Evolutionary conservation across 805 yeast genomes (phyloP).

Genomic region (Candida endomychidarum): DNA sequence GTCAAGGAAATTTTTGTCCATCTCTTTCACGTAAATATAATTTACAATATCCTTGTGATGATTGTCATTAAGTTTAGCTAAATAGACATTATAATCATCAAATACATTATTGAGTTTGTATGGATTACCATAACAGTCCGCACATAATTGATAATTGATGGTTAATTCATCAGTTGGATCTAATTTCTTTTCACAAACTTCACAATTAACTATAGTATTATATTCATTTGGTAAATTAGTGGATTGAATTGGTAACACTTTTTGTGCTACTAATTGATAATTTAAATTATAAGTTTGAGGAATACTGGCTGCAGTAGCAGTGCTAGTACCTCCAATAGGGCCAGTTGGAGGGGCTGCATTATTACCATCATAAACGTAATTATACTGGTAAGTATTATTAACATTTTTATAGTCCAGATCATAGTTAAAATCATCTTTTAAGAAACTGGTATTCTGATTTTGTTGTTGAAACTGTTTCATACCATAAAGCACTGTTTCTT

Average conservation of each 20-base stretch:
- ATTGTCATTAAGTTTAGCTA: conserved; percentile 20
- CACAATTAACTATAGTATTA: conserved; percentile 19
- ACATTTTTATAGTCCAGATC: conserved; percentile 18
- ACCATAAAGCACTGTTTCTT: conserved; percentile 46
- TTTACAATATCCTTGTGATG: conserved; percentile 16
- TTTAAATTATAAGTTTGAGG: conserved; percentile 14
- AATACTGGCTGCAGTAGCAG: conserved; percentile 12
- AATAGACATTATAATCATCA: conserved; percentile 28
- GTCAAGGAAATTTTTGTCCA: conserved; percentile 21
- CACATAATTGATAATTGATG: conserved; percentile 28
- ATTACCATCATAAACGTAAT: conserved; percentile 10
- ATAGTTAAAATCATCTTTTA: conserved; percentile 20
- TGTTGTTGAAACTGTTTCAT: conserved; percentile 46
- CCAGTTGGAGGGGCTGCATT: conserved; percentile 2
- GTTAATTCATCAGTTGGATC: conserved; percentile 26
- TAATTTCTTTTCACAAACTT: conserved; percentile 25
- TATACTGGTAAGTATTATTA: conserved; percentile 12
- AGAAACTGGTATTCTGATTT: conserved; percentile 22
- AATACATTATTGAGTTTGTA: conserved; percentile 25
- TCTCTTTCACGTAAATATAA: conserved; percentile 22
- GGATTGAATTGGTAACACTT: conserved; percentile 18
- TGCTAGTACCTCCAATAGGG: conserved; percentile 6
- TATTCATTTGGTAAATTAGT: conserved; percentile 13
- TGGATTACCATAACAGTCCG: conserved; percentile 30
- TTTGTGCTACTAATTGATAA: conserved; percentile 18